These are phyloP conservation scores for Zasmidium cellare DNA, from an alignment of 2,329 filamentous ascomycete genomes.

Conservation along the genomic window DNA sequence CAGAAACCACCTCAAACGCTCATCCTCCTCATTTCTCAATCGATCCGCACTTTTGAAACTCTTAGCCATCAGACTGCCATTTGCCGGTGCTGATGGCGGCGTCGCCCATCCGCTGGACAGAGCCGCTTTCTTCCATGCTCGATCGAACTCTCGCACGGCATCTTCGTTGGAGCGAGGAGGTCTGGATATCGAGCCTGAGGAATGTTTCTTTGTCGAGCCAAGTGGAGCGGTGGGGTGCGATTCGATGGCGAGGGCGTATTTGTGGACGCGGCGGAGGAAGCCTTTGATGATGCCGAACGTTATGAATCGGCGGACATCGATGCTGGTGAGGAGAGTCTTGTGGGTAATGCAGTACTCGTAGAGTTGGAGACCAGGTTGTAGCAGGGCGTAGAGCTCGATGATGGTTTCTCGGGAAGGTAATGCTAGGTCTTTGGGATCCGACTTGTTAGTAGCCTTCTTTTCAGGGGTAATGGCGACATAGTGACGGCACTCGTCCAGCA, in stretches of 20 bases:
- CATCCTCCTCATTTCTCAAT: constrained; percentile 37
- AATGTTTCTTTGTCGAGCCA: constrained; percentile 9
- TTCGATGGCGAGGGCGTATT: constrained; percentile 68
- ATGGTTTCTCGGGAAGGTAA: constrained; percentile 46
- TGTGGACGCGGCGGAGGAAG: constrained; percentile 84
- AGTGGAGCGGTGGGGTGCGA: constrained; percentile 12
- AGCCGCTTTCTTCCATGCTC: constrained; percentile 37
- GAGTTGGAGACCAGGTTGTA: constrained; percentile 79
- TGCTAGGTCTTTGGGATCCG: constrained; percentile 3
- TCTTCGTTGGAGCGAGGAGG: constrained; percentile 17
- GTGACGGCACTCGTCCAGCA: constrained; percentile 83
- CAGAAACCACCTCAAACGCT: constrained; percentile 63
- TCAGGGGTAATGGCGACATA: constrained; percentile 65
- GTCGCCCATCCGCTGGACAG: constrained; percentile 31
- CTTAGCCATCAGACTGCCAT: constrained; percentile 35
- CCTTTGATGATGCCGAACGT: constrained; percentile 97
- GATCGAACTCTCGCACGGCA: constrained; percentile 27
- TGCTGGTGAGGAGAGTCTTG: constrained; percentile 67
- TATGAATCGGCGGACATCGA: constrained; percentile 88
- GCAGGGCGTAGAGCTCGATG: constrained; percentile 80
- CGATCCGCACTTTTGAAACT: constrained; percentile 19
- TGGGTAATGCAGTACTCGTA: constrained; percentile 83
- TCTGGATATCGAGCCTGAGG: constrained; percentile 8
- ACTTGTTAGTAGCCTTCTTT: not conserved
- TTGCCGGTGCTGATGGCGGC: constrained; percentile 27